Evolutionary conservation across 345 rosid species (phyloP), one percentile per base, ranked within the genome.

Genomic region (Bruguiera sexangula): DNA sequence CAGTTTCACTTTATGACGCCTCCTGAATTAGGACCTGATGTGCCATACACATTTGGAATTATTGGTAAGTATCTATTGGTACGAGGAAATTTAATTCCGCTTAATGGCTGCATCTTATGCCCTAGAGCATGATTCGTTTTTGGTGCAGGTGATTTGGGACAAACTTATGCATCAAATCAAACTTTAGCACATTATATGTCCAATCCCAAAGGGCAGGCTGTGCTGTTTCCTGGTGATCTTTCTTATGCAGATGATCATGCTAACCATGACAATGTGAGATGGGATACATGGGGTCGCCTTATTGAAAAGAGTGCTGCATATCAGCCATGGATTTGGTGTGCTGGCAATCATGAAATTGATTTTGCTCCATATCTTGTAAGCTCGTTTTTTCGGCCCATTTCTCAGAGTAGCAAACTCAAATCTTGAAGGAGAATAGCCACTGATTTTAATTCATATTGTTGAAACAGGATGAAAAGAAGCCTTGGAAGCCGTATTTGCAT

Each of bases 251-350:
- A 81, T 29, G 18, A 63, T 56, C 55, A 69, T 48, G 71, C 70
- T 0, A 27, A 34, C 26, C 82, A 81, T 48, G 78, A 78, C 73
- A 78, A 63, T 54, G 37, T 46, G 48, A 78, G 71, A 53, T 78
- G 84, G 84, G 82, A 81, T 70, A 32, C 78, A 13, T 81, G 80
- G 80, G 84, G 78, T 5, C 73, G 84, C 9, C 69, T 75, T n/a
- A 65, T 69, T 3, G 84, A 78, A 67, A 75, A 63, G 60, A 78
- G 82, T 50, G 48, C 75, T 36, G 84, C 84, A 22, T 81, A 72
- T 78, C 82, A 78, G 64, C 78, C 84, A 4, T 81, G 84, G 82
- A 81, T 78, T 61, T 72, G 82, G 84, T 22, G 71, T 11, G 73
- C 80, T 39, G 84, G 82, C 26, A 75, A 81, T 30, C 84, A 81